Base-by-base conservation (phyloP, 495 filamentous ascomycete genomes). In the Hypomontagnella monticulosa region DNA sequence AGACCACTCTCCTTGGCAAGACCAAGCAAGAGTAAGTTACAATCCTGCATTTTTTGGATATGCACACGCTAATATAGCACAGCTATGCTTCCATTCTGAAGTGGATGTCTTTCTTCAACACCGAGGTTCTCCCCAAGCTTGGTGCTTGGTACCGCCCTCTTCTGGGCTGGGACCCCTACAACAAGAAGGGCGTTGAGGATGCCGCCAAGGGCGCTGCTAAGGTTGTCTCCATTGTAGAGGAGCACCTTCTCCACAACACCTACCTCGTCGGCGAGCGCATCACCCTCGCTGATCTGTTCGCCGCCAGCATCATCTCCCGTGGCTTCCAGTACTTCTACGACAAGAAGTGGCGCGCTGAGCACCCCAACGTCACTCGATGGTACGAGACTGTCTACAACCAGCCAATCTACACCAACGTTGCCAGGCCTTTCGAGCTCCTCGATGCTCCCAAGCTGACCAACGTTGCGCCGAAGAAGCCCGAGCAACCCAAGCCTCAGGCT, bases 251-350 rank as follows among this genome's bases (percentile, higher is more conserved):
- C 53, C 81, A 88, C 82, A 91, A 96, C 87, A 99, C 95, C 70
- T 99, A 91, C 87, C 91, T 99, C 58, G 93, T 97, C 67, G 92
- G 93, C 73, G 94, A 99, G 87, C 92, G 96, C 71, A 87, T 98
- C 80, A 96, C 96, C 70, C 88, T 98, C 64, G 95, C 95, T 74
- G 95, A 99, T 80, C 73, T 97, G 76, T 97, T 97, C 82, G 78
- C 85, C 73, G 86, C 88, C 65, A 78, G 86, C 73, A 83, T 95
- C 79, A 80, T 96, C 74, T 82, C 87, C 73, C 92, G 92, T 67
- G 91, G 88, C 63, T 97, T 96, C 82, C 84, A 95, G 79, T 90
- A 80, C 79, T 86, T 97, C 74, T 89, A 96, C 78, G 95, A 91
- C 84, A 93, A 94, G 85, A 79, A 89, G 76, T 93, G 88, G 84